phyloP scores from a whole-genome alignment of 2,329 filamentous ascomycete species.

The Penicillium sp. region DNA sequence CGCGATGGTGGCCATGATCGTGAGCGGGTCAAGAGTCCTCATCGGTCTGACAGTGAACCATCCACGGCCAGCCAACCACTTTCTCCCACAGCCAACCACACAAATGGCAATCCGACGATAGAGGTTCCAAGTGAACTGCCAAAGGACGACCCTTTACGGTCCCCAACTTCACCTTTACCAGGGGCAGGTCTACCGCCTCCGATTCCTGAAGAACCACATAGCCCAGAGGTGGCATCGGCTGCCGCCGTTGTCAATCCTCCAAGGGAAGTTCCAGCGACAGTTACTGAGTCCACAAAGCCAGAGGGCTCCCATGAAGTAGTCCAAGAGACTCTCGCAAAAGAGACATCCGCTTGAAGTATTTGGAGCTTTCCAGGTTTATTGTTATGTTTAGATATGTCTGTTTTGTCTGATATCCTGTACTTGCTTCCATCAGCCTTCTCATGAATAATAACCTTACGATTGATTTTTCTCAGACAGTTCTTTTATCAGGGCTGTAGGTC shows the following conservation, averaged over 20 bases:
- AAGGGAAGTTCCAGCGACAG: neutral
- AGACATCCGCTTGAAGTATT: slow-evolving; percentile 3
- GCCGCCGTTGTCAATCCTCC: slow-evolving; percentile 4
- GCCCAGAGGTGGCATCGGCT: slow-evolving; percentile 24
- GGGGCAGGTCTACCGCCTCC: slow-evolving; percentile 31
- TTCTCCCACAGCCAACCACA: slow-evolving; percentile 30
- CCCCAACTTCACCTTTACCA: slow-evolving; percentile 32
- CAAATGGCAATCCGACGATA: slow-evolving; percentile 21
- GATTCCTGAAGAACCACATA: slow-evolving; percentile 37
- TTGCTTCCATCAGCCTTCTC: slow-evolving; percentile 2
- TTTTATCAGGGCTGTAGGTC: neutral
- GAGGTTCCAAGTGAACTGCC: slow-evolving; percentile 24
- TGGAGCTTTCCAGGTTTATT: neutral
- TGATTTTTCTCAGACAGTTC: neutral
- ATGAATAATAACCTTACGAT: neutral
- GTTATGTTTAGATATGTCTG: neutral
- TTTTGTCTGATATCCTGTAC: slow-evolving; percentile 1
- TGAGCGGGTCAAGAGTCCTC: slow-evolving; percentile 54
- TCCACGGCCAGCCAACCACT: slow-evolving; percentile 35
- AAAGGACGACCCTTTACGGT: slow-evolving; percentile 23
- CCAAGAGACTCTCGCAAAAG: slow-evolving; percentile 2
- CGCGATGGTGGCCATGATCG: slow-evolving; percentile 58
- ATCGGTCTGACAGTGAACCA: slow-evolving; percentile 37
- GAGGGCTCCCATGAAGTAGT: slow-evolving; percentile 1
- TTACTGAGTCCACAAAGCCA: neutral